A percentile compares a stretch with the other conserved stretches of the same genome.
Evolutionary conservation across 73 alveolate species (phyloP).

Genomic region (Tetrahymena thermophila): DNA sequence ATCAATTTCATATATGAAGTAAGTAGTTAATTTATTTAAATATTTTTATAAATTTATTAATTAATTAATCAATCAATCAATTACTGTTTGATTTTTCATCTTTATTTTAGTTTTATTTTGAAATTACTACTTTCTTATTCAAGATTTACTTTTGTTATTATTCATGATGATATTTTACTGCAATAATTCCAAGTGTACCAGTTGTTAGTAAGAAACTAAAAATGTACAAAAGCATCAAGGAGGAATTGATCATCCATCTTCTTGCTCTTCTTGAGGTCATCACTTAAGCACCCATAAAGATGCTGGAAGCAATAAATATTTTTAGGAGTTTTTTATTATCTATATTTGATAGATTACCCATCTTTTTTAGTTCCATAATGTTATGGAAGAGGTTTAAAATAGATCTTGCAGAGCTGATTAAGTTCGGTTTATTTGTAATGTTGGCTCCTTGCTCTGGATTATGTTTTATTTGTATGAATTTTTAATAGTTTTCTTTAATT

Average conservation of each 20-base stretch:
- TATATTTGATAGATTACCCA: background rate
- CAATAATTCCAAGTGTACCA: background rate
- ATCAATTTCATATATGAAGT: too few species aligned
- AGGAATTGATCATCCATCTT: background rate
- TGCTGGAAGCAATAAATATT: background rate
- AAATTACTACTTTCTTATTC: background rate
- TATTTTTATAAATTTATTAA: background rate
- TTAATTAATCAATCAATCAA: background rate
- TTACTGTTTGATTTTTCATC: background rate
- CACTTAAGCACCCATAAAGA: background rate
- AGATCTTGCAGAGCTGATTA: background rate
- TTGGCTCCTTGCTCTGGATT: background rate
- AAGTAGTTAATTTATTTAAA: too few species aligned
- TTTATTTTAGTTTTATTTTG: background rate
- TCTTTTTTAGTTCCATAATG: background rate
- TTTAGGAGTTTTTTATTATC: background rate
- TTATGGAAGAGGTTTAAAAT: background rate
- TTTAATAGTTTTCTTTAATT: background rate
- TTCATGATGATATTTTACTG: background rate
- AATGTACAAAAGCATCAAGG: background rate
- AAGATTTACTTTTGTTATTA: background rate
- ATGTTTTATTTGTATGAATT: background rate
- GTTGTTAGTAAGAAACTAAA: background rate
- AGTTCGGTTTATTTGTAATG: background rate
- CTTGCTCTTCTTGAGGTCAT: background rate